Evolutionary conservation across 768 basidiomycete genomes (phyloP).

Genomic region (Wakefieldia striispora): DNA sequence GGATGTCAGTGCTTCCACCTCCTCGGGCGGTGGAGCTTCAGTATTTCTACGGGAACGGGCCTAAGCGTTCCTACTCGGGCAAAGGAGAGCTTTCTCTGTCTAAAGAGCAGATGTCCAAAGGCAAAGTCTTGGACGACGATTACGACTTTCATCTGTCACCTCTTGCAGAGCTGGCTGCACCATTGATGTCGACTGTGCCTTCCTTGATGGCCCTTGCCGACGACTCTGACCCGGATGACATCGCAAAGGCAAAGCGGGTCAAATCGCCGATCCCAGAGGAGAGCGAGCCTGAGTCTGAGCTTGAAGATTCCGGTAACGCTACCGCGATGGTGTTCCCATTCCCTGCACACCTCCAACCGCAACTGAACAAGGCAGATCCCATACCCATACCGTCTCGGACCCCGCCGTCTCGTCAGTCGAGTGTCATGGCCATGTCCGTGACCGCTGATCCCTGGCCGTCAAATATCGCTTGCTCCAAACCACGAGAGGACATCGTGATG

Average conservation of each 20-base stretch:
- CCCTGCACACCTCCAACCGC: constrained; percentile 27
- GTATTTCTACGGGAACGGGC: constrained; percentile 21
- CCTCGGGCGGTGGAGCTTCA: constrained; percentile 23
- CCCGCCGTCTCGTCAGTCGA: constrained; percentile 26
- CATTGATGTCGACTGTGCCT: constrained; percentile 28
- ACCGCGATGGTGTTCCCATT: constrained; percentile 18
- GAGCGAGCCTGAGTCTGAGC: constrained; percentile 24
- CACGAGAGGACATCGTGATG: constrained; percentile 31
- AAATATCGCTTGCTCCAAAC: constrained; percentile 22
- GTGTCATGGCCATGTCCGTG: constrained; percentile 27
- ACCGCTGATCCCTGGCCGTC: constrained; percentile 25
- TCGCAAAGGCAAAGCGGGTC: constrained; percentile 16
- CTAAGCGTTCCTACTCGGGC: constrained; percentile 20
- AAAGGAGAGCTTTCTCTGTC: constrained; percentile 12
- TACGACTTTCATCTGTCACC: constrained; percentile 31
- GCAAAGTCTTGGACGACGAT: constrained; percentile 27
- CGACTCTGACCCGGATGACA: constrained; percentile 29
- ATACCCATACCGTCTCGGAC: constrained; percentile 32
- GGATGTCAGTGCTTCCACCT: constrained; percentile 3
- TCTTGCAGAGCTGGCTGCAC: constrained; percentile 25
- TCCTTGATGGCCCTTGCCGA: constrained; percentile 30
- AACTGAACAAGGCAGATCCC: constrained; percentile 19
- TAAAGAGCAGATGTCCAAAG: constrained; percentile 18
- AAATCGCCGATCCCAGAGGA: constrained; percentile 24
- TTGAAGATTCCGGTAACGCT: constrained; percentile 16